Evolutionary conservation across 1,284 basidiomycete genomes (phyloP).

Genomic region (Sphagnurus paluster): DNA sequence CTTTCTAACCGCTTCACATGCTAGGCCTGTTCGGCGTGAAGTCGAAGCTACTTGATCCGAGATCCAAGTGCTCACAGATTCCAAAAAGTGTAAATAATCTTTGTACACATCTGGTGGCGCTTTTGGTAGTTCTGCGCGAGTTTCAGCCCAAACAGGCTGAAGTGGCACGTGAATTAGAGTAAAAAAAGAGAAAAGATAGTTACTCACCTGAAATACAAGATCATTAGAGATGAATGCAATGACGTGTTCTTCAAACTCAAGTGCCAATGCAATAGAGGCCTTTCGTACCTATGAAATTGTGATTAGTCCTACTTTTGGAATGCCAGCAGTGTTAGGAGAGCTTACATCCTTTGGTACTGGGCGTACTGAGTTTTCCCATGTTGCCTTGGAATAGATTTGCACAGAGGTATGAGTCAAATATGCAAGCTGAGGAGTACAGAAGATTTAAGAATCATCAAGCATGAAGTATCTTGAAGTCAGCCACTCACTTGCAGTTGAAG

Average conservation of each 20-base stretch:
- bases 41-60: not conserved
- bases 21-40: constrained; percentile 12
- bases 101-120: constrained; percentile 12
- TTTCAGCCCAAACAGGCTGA: constrained; percentile 10
- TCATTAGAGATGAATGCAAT: constrained; percentile 18
- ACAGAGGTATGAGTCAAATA: not conserved
- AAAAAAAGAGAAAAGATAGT: not conserved
- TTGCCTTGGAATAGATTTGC: not conserved
- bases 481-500: not conserved
- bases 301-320: not conserved
- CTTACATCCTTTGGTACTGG: not conserved
- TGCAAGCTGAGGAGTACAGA: not conserved
- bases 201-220: constrained; percentile 16
- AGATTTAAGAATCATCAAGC: not conserved
- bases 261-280: constrained; percentile 18
- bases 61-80: constrained; percentile 13
- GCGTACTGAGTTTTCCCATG: not conserved
- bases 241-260: constrained; percentile 20
- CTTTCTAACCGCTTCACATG: constrained; percentile 10
- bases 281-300: constrained; percentile 6
- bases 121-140: not conserved
- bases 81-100: constrained; percentile 2
- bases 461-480: not conserved
- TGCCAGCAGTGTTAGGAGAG: not conserved
- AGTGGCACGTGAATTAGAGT: not conserved